A percentile compares a stretch with the other conserved stretches of the same genome.
phyloP scores from a whole-genome alignment of 257 asterid genomes.

The Osmanthus fragrans region DNA sequence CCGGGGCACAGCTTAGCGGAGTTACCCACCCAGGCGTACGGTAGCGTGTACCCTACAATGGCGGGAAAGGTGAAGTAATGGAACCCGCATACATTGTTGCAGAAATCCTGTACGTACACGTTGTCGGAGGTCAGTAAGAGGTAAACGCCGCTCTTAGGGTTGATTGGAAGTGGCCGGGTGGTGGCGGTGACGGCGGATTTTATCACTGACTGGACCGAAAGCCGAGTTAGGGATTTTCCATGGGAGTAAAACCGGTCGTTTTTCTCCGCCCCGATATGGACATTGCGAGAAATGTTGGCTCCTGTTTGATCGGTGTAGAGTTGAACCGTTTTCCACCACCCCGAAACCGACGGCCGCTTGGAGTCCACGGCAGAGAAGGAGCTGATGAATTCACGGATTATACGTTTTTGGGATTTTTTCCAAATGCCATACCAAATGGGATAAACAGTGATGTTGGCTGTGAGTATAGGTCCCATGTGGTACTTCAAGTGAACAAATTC shows the following conservation, averaged over 20 bases:
- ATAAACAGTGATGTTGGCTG: slow-evolving; percentile 70
- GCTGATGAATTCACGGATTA: slow-evolving; percentile 80
- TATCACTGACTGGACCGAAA: slow-evolving; percentile 63
- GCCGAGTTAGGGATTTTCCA: slow-evolving; percentile 65
- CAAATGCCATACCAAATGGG: slow-evolving; percentile 92
- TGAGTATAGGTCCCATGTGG: slow-evolving; percentile 94
- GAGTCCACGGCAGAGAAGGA: slow-evolving; percentile 59
- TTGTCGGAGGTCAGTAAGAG: slow-evolving; percentile 68
- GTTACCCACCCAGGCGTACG: slow-evolving; percentile 95
- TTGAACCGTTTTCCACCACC: slow-evolving; percentile 85
- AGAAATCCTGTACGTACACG: slow-evolving; percentile 74
- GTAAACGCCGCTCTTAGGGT: slow-evolving; percentile 71
- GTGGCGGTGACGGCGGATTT: slow-evolving; percentile 59
- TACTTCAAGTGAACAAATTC: slow-evolving; percentile 67
- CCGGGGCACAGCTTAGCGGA: slow-evolving; percentile 78
- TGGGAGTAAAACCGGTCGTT: slow-evolving; percentile 67
- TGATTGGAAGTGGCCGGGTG: slow-evolving; percentile 68
- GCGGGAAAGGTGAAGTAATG: slow-evolving; percentile 89
- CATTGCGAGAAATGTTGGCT: slow-evolving; percentile 54
- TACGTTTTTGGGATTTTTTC: slow-evolving; percentile 60
- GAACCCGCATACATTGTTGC: slow-evolving; percentile 71
- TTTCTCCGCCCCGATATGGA: slow-evolving; percentile 58
- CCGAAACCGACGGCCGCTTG: slow-evolving; percentile 57
- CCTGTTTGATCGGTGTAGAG: slow-evolving; percentile 77
- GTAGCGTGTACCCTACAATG: slow-evolving; percentile 83